phyloP scores from a whole-genome alignment of 108 stramenopile species.

The Nitzschia inconspicua region DNA sequence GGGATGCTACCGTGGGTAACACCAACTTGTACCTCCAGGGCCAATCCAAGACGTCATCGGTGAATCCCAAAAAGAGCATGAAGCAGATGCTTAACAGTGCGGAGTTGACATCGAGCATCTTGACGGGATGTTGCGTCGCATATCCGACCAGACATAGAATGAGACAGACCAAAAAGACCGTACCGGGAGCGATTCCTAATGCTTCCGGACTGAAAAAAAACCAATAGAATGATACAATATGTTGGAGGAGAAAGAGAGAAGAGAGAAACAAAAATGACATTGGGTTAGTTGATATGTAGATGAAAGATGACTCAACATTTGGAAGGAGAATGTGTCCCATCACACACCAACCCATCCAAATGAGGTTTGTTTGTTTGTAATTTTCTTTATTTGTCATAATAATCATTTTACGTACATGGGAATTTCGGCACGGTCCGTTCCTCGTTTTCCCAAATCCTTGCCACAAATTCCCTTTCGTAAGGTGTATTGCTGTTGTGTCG shows the following conservation, averaged over 20 bases:
- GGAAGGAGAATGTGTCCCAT: neutral
- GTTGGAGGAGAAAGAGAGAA: neutral
- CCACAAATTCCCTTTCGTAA: constrained; percentile 77
- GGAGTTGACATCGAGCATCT: constrained; percentile 75
- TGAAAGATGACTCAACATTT: no score
- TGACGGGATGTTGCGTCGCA: constrained; percentile 69
- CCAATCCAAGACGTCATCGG: constrained; percentile 96
- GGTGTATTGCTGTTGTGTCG: constrained; percentile 45
- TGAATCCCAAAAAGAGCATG: constrained; percentile 96
- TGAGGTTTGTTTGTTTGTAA: neutral
- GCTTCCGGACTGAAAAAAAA: constrained; percentile 81
- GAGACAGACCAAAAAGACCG: constrained; percentile 87
- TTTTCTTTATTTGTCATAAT: neutral
- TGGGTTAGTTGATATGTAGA: neutral
- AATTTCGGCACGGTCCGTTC: constrained; percentile 55
- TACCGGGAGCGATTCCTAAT: constrained; percentile 91
- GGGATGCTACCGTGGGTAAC: constrained; percentile 89
- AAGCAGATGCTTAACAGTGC: constrained; percentile 94
- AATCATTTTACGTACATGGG: constrained; percentile 25
- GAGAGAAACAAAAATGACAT: neutral
- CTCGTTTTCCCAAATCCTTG: constrained; percentile 87
- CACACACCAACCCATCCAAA: no score
- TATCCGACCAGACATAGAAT: constrained; percentile 86
- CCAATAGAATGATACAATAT: neutral
- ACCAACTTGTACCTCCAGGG: constrained; percentile 97